These are phyloP conservation scores for Verticillium nubilum DNA, from an alignment of 2,329 filamentous ascomycete genomes.

Conservation along the genomic window DNA sequence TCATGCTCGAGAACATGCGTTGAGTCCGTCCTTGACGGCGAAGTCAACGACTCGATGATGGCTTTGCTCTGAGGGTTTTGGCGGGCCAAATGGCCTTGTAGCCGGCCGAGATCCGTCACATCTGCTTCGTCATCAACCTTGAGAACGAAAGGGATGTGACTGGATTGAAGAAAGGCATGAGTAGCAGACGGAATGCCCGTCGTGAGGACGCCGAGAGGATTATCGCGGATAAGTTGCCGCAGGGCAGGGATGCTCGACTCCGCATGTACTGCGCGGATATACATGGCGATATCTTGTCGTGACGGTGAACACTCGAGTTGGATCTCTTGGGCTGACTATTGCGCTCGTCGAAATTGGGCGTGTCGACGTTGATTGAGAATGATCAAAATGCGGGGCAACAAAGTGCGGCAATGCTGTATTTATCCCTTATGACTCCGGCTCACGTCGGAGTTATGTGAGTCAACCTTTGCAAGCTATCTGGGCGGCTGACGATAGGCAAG, in stretches of 20 bases:
- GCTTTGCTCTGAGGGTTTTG: slow-evolving; percentile 60
- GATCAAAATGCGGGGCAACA: neutral
- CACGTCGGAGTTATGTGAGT: neutral
- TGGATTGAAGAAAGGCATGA: slow-evolving; percentile 49
- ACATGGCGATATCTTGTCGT: slow-evolving; percentile 35
- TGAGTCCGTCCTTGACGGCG: neutral
- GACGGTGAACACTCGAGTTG: neutral
- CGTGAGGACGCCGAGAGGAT: slow-evolving; percentile 58
- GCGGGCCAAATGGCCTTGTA: slow-evolving; percentile 58
- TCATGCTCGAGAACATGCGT: slow-evolving; percentile 40
- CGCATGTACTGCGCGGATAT: slow-evolving; percentile 48
- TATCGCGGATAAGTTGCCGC: slow-evolving; percentile 49
- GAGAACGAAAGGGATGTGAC: slow-evolving; percentile 56
- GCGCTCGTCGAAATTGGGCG: neutral
- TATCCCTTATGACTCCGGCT: neutral
- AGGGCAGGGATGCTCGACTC: slow-evolving; percentile 44
- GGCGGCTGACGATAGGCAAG: neutral
- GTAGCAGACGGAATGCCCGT: slow-evolving; percentile 49
- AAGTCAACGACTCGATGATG: slow-evolving; percentile 41
- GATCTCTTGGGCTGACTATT: neutral
- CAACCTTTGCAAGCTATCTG: neutral
- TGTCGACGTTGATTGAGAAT: neutral
- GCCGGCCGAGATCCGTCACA: slow-evolving; percentile 32
- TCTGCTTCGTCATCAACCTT: slow-evolving; percentile 38
- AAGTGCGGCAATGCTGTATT: neutral